Percentiles rank a stretch among this genome's conserved stretches.
Conservation (phyloP, 768 basidiomycete species). For the Amanita inopinata region DNA sequence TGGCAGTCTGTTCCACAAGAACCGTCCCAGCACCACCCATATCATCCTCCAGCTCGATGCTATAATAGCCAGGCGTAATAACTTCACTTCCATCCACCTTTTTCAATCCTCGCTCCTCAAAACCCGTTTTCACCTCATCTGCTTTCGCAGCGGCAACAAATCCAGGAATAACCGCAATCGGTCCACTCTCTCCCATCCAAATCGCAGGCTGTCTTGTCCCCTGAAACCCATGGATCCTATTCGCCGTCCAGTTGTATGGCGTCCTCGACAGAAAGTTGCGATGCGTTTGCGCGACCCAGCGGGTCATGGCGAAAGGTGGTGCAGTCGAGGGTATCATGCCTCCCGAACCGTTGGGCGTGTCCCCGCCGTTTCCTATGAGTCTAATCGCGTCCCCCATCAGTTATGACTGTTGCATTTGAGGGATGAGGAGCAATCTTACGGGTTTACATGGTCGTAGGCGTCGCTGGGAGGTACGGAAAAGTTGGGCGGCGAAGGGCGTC, state of each 20-base stretch:
- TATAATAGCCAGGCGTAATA: constrained; percentile 45
- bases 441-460: constrained; percentile 9
- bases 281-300: constrained; percentile 78
- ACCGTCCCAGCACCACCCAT: constrained; percentile 38
- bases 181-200: constrained; percentile 80
- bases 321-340: constrained; percentile 72
- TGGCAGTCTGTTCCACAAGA: constrained; percentile 49
- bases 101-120: constrained; percentile 48
- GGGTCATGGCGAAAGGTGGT: constrained; percentile 79
- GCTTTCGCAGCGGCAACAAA: constrained; percentile 16
- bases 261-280: constrained; percentile 67
- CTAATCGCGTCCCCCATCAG: constrained; percentile 13
- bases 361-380: constrained; percentile 66
- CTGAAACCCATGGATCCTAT: constrained; percentile 60
- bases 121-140: constrained; percentile 34
- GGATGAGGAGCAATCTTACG: constrained; percentile 1
- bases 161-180: constrained; percentile 53
- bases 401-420: neutral
- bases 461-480: neutral
- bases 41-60: constrained; percentile 40
- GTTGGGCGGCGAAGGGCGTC: too few relatives aligned
- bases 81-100: constrained; percentile 46
- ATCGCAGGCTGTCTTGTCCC: constrained; percentile 81
- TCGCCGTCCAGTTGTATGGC: constrained; percentile 55
- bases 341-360: constrained; percentile 59